phyloP scores from a whole-genome alignment of 306 rosid species.

The Dalbergia cultrata region DNA sequence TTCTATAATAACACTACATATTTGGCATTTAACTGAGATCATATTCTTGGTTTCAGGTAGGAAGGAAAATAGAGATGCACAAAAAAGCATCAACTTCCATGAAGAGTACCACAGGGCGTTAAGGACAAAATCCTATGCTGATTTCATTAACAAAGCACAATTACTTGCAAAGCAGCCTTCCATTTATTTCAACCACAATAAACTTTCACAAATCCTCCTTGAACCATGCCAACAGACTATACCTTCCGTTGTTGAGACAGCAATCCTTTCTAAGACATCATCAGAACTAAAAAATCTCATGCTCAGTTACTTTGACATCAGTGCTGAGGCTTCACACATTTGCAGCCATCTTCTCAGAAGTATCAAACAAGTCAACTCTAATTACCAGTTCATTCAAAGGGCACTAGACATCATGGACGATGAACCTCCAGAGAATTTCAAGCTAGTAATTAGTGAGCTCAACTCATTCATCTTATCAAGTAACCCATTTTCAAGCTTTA shows the following conservation, averaged over 20 bases:
- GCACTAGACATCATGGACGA: slow-evolving; percentile 48
- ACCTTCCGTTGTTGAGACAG: slow-evolving; percentile 53
- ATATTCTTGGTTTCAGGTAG: slow-evolving; percentile 45
- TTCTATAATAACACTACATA: neutral
- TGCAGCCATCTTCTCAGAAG: slow-evolving; percentile 61
- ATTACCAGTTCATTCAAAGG: slow-evolving; percentile 44
- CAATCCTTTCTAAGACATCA: slow-evolving; percentile 30
- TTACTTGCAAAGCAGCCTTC: slow-evolving; percentile 51
- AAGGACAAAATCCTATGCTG: slow-evolving; percentile 63
- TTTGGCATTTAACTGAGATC: neutral
- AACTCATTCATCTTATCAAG: slow-evolving; percentile 43
- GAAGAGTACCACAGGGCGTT: slow-evolving; percentile 63
- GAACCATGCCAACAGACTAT: slow-evolving; percentile 67
- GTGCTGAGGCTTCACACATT: slow-evolving; percentile 63
- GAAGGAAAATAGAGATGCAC: slow-evolving; percentile 42
- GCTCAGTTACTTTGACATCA: slow-evolving; percentile 62
- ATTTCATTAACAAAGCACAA: slow-evolving; percentile 57
- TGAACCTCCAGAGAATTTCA: slow-evolving; percentile 10
- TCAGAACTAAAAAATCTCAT: slow-evolving; percentile 58
- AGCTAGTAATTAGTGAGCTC: slow-evolving; percentile 43
- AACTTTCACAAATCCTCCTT: slow-evolving; percentile 53
- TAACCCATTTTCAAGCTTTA: slow-evolving; percentile 53
- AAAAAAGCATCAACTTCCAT: slow-evolving; percentile 52
- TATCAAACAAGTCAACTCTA: slow-evolving; percentile 53
- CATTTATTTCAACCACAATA: slow-evolving; percentile 15